Conservation (phyloP, 208 protist genomes). For the Crithidia fasciculata region DNA sequence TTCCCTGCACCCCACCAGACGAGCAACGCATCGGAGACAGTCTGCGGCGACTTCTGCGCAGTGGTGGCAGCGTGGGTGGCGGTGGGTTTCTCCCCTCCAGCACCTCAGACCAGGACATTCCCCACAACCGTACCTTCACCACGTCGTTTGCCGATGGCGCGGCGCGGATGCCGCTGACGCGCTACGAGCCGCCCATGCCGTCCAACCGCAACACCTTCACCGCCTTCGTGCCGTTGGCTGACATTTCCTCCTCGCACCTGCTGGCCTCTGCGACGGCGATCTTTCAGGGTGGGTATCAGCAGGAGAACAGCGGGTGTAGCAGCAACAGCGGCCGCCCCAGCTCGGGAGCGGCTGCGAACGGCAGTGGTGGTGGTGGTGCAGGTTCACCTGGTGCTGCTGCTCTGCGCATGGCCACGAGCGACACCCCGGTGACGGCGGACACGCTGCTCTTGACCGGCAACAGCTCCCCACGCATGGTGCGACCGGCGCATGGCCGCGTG, state of each 20-base stretch:
- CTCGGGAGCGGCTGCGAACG: neutral
- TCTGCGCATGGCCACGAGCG: neutral
- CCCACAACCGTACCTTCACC: neutral
- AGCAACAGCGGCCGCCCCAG: neutral
- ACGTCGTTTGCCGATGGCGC: neutral
- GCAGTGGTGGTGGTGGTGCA: neutral
- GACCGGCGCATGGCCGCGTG: neutral
- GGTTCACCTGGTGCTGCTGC: no score
- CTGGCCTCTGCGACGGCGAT: constrained; percentile 3
- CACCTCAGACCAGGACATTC: neutral
- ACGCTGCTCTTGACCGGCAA: constrained; percentile 6
- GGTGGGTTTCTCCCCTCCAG: neutral
- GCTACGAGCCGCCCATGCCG: constrained; percentile 35
- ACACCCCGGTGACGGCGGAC: constrained; percentile 16
- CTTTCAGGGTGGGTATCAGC: neutral
- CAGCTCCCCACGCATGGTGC: neutral
- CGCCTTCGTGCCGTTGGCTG: constrained; percentile 21
- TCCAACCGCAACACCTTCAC: constrained; percentile 32
- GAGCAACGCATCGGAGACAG: neutral
- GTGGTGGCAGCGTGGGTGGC: neutral
- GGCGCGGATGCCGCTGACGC: neutral
- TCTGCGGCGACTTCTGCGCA: neutral
- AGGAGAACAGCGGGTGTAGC: neutral
- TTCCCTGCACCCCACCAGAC: constrained; percentile 6
- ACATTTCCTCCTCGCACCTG: constrained; percentile 27